Percentiles rank a stretch among this genome's conserved stretches.
Evolutionary conservation across 2,329 filamentous ascomycete genomes (phyloP).

Genomic region (Ascochyta koolunga): DNA sequence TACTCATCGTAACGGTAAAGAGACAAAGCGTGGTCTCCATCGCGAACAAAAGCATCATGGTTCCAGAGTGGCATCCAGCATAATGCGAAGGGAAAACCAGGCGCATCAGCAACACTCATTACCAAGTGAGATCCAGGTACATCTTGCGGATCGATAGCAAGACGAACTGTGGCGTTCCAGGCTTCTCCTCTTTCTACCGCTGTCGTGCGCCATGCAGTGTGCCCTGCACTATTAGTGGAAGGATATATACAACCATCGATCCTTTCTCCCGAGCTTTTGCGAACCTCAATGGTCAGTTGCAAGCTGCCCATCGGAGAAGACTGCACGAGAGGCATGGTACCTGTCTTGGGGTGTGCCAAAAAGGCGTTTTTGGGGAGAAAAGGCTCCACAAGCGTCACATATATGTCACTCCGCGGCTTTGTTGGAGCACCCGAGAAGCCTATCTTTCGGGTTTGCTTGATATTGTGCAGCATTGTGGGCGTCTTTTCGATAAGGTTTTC

Average conservation of each 20-base stretch:
- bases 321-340: slow-evolving; percentile 75
- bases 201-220: slow-evolving; percentile 88
- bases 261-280: slow-evolving; percentile 76
- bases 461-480: slow-evolving; percentile 82
- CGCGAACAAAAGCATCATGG: slow-evolving; percentile 83
- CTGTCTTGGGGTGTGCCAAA: slow-evolving; percentile 74
- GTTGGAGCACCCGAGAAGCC: slow-evolving; percentile 92
- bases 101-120: slow-evolving; percentile 86
- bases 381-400: slow-evolving; percentile 82
- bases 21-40: slow-evolving; percentile 80
- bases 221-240: slow-evolving; percentile 76
- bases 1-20: slow-evolving; percentile 92
- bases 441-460: slow-evolving; percentile 83
- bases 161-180: slow-evolving; percentile 87
- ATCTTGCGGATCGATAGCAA: slow-evolving; percentile 78
- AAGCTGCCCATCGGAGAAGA: slow-evolving; percentile 73
- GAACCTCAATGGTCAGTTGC: slow-evolving; percentile 88
- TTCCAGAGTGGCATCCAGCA: slow-evolving; percentile 96
- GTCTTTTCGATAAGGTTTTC: slow-evolving; percentile 83
- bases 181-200: slow-evolving; percentile 77
- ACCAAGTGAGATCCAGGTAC: slow-evolving; percentile 85
- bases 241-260: slow-evolving; percentile 88
- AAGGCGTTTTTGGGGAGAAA: slow-evolving; percentile 72
- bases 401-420: slow-evolving; percentile 90
- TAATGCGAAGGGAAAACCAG: slow-evolving; percentile 86